Base-by-base conservation (phyloP, 2,329 filamentous ascomycete species). In the Fusarium sp. region DNA sequence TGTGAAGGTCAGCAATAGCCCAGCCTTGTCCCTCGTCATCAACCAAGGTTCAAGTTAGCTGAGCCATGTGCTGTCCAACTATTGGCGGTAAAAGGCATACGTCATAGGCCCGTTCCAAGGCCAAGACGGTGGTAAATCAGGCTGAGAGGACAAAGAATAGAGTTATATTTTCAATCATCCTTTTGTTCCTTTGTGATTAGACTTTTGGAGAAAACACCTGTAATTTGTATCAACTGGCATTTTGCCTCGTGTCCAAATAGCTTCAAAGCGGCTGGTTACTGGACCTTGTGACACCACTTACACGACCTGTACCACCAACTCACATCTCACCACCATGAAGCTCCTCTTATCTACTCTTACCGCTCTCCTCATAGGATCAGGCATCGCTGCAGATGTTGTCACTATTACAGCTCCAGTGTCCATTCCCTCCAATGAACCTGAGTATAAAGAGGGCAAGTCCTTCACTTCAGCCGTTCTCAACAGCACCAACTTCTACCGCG, bases 401-500 rank as follows among this genome's bases (percentile, higher is more conserved):
- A 83, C 80, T 33, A 64, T 81, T 58, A 84, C 82, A 10, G 76
- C 73, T 5, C 66, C 77, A 0, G 74, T 79, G 4, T 42, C 77
- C 10, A 78, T 80, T 20, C 80, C 81, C 23, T 82, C 81, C 64
- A 71, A 74, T 20, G 79, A 80, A 54, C 81, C 83, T 13, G 71
- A 76, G 40, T 81, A 76, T 70, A 75, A 70, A 33, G 60, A 75
- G 32, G 65, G 69, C 49, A 64, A 73, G 33, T 66, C 78, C 56
- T 88, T 89, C 79, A 82, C 81, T 5, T 83, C 83, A 17, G 85
- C 88, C n/a, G 80, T 93, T 27, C 85, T 94, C 57, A 86, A 88
- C 77, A 86, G 85, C 73, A 92, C 89, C 40, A 94, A 94, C 79
- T 79, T 83, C 50, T 93, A 91, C 81, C 89, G 92, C 26, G 69